Percentiles rank a stretch among this genome's conserved stretches.
Conservation (phyloP, 129 eudicot species). For the Silybum marianum region DNA sequence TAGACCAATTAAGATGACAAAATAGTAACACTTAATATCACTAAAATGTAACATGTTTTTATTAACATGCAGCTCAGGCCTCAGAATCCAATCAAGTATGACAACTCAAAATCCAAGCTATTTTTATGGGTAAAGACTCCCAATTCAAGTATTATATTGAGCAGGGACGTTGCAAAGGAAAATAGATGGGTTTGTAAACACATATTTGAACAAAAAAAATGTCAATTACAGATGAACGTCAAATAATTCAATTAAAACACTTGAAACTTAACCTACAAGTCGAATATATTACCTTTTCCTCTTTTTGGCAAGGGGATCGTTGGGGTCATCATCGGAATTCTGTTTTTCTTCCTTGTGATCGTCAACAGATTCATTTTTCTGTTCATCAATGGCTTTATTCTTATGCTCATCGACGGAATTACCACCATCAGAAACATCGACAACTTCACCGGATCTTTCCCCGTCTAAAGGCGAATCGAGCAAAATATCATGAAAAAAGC, state of each 20-base stretch:
- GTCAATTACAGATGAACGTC: not conserved
- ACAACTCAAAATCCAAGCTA: not conserved
- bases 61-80: not conserved
- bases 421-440: conserved; percentile 23
- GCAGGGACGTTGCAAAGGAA: not conserved
- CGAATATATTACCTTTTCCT: conserved; percentile 53
- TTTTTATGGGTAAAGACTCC: not conserved
- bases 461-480: conserved; percentile 46
- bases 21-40: too few relatives aligned
- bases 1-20: not conserved
- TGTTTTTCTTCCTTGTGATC: conserved; percentile 10
- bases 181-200: not conserved
- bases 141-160: not conserved
- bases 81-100: conserved; percentile 5
- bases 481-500: conserved; percentile 33
- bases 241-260: not conserved
- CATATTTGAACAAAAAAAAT: not conserved
- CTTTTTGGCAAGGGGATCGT: conserved; percentile 56
- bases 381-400: conserved; percentile 7
- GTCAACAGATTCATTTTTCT: conserved; percentile 3
- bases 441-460: conserved; percentile 41
- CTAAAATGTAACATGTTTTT: not conserved
- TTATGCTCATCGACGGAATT: not conserved
- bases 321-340: conserved; percentile 27
- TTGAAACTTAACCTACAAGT: not conserved